Conservation (phyloP, 31 red algal species). For the Endocladia muricata region DNA sequence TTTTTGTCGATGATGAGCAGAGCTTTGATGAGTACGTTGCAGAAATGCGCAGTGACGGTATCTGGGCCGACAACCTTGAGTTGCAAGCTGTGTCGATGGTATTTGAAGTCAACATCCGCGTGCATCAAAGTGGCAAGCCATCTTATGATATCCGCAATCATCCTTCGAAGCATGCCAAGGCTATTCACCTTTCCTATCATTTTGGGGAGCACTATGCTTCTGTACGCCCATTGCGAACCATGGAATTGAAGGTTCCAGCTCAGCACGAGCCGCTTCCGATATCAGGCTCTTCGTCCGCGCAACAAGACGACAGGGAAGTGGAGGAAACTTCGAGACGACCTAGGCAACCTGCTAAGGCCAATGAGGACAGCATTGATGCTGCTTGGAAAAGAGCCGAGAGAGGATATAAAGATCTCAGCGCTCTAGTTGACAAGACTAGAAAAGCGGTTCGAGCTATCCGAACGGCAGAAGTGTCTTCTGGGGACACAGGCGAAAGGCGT, state of each 20-base stretch:
- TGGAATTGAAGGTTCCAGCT: conserved; percentile 14
- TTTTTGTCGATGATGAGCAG: conserved; percentile 54
- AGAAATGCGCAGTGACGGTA: conserved; percentile 64
- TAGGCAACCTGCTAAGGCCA: conserved; percentile 3
- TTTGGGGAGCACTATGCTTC: conserved; percentile 80
- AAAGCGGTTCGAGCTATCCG: conserved; percentile 15
- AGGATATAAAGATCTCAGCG: conserved; percentile 11
- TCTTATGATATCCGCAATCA: conserved; percentile 84
- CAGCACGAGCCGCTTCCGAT: conserved; percentile 48
- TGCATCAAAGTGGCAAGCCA: conserved; percentile 74
- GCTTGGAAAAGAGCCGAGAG: conserved; percentile 29
- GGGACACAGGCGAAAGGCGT: background rate
- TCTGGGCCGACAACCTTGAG: conserved; percentile 83
- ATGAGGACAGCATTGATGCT: conserved; percentile 10
- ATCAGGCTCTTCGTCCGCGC: conserved; percentile 2
- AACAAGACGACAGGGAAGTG: too few relatives aligned
- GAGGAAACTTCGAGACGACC: too few relatives aligned
- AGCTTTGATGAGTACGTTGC: conserved; percentile 64
- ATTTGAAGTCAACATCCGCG: conserved; percentile 69
- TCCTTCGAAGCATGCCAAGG: conserved; percentile 26
- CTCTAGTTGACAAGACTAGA: conserved; percentile 39
- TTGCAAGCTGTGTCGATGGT: conserved; percentile 74
- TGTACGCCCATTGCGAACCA: conserved; percentile 53
- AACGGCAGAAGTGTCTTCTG: background rate
- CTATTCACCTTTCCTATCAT: conserved; percentile 75